Evolutionary conservation across 2,329 filamentous ascomycete genomes (phyloP), one percentile per base, ranked within the genome.

Genomic region (Curvularia spicifera): DNA sequence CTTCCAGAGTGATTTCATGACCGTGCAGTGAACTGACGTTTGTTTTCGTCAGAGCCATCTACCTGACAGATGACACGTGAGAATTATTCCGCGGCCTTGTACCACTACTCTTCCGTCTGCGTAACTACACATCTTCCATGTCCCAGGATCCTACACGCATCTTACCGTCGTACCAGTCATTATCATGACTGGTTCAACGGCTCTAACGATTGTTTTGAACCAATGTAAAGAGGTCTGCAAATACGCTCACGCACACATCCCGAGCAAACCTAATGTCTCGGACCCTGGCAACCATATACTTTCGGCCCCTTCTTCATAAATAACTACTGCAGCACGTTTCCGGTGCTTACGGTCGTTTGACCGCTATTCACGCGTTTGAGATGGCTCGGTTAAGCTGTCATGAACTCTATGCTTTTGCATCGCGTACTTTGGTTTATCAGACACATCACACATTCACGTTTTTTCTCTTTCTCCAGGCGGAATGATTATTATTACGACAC

Each of bases 121-220:
- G 51, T 56, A 50, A 44, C 26, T 20, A 44, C 46, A 37, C 26
- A 42, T 56, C 31, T 44, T 50, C 28, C 35, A 40, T 40, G 57
- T 49, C 39, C 47, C 44, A 59, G 48, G 31, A 45, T 47, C 51
- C 46, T 59, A 46, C 35, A 40, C 52, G 37, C 18, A 59, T 48
- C n/a, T 47, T 51, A 33, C 35, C 47, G 18, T 35, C 43, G 28
- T 26, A 49, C 47, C 43, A 42, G 47, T 42, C 56, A 47, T 56
- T 39, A 45, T 43, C 39, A 51, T 46, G 55, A 44, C 56, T 37
- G 44, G 56, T 52, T 18, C 24, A 51, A 43, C 42, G 43, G 59
- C 37, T 50, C 45, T 48, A 58, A 64, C 54, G 48, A 65, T 58
- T 61, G 59, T 64, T 47, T 53, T 28, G 37, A 67, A 61, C 58